Conservation (phyloP, 345 rosid species). For the Ailanthus altissimus region DNA sequence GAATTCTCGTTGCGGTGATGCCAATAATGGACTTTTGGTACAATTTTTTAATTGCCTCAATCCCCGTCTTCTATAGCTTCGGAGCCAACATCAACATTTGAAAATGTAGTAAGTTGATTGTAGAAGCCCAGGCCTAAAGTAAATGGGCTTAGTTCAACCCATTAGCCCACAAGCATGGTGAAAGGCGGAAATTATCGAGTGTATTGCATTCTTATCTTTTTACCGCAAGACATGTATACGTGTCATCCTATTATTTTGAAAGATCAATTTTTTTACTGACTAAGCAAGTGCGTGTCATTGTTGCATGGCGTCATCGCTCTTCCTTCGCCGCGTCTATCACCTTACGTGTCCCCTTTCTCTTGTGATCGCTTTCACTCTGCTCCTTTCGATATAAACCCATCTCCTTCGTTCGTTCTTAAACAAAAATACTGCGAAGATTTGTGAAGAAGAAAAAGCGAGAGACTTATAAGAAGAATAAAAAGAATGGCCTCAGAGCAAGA, state of each 20-base stretch:
- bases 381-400: slow-evolving; percentile 13
- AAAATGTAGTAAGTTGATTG: too few relatives aligned
- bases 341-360: slow-evolving; percentile 22
- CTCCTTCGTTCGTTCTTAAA: too few relatives aligned
- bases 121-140: too few relatives aligned
- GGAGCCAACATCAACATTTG: too few relatives aligned
- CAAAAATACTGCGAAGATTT: too few relatives aligned
- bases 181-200: background rate
- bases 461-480: too few relatives aligned
- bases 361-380: background rate
- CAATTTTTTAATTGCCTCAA: too few relatives aligned
- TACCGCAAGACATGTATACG: background rate
- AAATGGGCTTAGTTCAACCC: too few relatives aligned
- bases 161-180: too few relatives aligned
- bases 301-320: slow-evolving; percentile 6
- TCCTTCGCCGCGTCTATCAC: slow-evolving; percentile 17
- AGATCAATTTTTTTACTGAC: slow-evolving; percentile 20
- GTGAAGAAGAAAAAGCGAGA: background rate
- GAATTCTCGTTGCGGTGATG: too few relatives aligned
- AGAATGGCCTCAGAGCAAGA: slow-evolving; percentile 48
- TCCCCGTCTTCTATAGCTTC: too few relatives aligned
- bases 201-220: background rate
- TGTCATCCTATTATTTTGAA: background rate
- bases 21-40: too few relatives aligned
- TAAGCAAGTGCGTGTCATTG: slow-evolving; percentile 40